Conservation (phyloP, 2,329 filamentous ascomycete genomes). For the Calonectria multiphialidica region DNA sequence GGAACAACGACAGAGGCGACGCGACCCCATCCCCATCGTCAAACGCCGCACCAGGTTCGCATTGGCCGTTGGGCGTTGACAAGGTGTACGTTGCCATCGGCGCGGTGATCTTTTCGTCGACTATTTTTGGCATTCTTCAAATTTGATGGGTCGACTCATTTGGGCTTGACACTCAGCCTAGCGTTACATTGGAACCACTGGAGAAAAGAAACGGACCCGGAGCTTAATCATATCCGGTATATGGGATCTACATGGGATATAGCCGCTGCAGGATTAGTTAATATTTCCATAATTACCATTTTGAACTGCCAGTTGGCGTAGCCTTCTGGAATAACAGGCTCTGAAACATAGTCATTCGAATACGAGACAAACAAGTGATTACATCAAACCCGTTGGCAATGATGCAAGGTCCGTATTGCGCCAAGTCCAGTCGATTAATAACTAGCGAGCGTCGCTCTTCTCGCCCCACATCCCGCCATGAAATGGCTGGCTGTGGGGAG, state of each 20-base stretch:
- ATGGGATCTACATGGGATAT: background rate
- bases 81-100: constrained; percentile 47
- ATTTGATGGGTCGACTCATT: constrained; percentile 7
- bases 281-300: background rate
- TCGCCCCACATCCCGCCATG: background rate
- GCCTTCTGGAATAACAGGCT: too few species aligned
- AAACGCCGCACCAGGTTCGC: constrained; percentile 14
- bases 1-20: constrained; percentile 1
- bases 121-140: constrained; percentile 28
- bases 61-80: constrained; percentile 31
- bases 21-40: constrained; percentile 10
- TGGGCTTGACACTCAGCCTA: background rate
- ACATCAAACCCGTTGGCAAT: background rate
- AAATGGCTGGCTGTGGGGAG: background rate
- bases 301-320: too few species aligned
- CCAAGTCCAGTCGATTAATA: background rate
- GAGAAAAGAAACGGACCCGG: background rate
- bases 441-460: background rate
- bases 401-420: background rate
- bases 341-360: background rate
- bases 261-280: background rate
- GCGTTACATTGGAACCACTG: background rate
- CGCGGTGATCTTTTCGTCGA: constrained; percentile 47
- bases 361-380: background rate
- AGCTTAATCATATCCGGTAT: background rate